Percentiles rank a stretch among this genome's conserved stretches.
Evolutionary conservation across 495 filamentous ascomycete species (phyloP).

Genomic region (Podospora anserina): DNA sequence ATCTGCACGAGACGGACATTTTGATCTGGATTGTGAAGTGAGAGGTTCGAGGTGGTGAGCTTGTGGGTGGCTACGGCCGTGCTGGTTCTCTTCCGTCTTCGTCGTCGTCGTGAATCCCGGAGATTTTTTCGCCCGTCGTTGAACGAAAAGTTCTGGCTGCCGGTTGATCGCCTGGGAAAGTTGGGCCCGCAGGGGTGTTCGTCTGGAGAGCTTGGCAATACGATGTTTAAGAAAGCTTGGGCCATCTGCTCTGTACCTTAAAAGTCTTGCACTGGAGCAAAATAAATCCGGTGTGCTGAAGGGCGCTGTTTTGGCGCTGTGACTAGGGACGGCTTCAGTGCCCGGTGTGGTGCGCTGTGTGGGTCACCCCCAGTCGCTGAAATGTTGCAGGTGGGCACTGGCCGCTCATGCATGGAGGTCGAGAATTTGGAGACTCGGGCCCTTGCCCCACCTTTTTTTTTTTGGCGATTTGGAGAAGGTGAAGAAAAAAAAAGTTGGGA

Average conservation of each 20-base stretch:
- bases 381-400: neutral
- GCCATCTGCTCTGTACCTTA: neutral
- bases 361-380: constrained; percentile 11
- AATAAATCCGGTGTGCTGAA: constrained; percentile 16
- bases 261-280: constrained; percentile 16
- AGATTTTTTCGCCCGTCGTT: constrained; percentile 30
- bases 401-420: constrained; percentile 8
- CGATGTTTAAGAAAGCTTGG: neutral
- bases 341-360: neutral
- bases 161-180: constrained; percentile 24
- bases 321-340: neutral
- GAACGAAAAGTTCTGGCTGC: constrained; percentile 25
- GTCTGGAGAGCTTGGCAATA: neutral
- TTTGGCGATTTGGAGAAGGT: constrained; percentile 20
- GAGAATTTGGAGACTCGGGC: neutral
- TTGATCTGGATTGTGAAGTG: constrained; percentile 21
- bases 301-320: neutral
- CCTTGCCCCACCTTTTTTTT: constrained; percentile 23
- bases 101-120: constrained; percentile 20
- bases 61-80: neutral
- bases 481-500: constrained; percentile 34
- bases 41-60: constrained; percentile 8
- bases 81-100: neutral
- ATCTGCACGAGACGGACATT: constrained; percentile 60
- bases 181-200: neutral